phyloP scores from a whole-genome alignment of 2,329 filamentous ascomycete species.

The Catunica adiposa region DNA sequence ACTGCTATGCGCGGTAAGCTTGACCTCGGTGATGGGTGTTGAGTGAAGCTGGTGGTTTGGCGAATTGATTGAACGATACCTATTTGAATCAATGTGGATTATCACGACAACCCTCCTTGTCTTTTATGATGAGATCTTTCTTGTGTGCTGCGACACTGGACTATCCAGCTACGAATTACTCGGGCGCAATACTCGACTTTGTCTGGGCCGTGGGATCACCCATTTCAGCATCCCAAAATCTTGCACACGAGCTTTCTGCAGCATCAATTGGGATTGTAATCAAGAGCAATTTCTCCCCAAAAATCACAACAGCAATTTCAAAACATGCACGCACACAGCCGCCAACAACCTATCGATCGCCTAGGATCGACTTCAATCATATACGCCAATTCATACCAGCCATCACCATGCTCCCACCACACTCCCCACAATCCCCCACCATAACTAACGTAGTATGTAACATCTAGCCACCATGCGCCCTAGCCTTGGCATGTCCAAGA shows the following conservation, averaged over 20 bases:
- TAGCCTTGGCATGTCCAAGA: constrained; percentile 16
- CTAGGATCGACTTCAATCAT: not conserved
- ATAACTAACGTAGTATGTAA: not conserved
- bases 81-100: no score
- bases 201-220: no score
- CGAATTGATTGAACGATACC: not conserved
- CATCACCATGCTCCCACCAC: not conserved
- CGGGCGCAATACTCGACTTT: no score
- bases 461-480: constrained; percentile 12
- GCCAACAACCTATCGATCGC: not conserved
- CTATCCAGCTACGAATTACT: no score
- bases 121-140: no score
- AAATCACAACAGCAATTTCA: not conserved
- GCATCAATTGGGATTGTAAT: no score
- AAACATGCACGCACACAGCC: not conserved
- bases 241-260: no score
- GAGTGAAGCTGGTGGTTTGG: not conserved
- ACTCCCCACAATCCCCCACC: not conserved
- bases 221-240: not conserved
- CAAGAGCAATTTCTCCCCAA: not conserved
- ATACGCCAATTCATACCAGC: not conserved
- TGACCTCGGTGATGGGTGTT: not conserved
- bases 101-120: no score
- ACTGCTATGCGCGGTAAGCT: constrained; percentile 38
- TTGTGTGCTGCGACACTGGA: not conserved